Conservation (phyloP, 257 asterid genomes). For the Nicotiana otophora region DNA sequence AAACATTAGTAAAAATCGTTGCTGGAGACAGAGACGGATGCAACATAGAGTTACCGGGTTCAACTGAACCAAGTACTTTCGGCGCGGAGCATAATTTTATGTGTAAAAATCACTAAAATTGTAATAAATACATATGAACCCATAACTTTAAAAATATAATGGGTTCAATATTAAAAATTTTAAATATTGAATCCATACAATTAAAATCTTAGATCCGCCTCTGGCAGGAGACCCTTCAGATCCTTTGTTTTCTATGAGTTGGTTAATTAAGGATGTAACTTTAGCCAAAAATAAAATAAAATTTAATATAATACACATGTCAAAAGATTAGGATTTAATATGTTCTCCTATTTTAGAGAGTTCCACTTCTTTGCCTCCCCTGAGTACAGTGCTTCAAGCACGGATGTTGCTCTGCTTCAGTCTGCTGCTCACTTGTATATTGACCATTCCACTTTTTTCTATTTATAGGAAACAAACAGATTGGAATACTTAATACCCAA, state of each 20-base stretch:
- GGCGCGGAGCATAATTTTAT: too few relatives aligned
- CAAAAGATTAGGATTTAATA: not conserved
- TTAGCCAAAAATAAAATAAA: not conserved
- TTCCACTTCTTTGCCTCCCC: not conserved
- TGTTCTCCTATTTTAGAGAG: not conserved
- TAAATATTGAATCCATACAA: too few relatives aligned
- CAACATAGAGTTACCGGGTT: too few relatives aligned
- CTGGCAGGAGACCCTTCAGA: not conserved
- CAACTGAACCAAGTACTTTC: too few relatives aligned
- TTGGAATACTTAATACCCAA: constrained; percentile 30
- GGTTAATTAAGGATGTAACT: not conserved
- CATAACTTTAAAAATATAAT: too few relatives aligned
- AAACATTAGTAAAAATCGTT: not conserved
- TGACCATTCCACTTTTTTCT: not conserved
- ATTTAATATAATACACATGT: not conserved
- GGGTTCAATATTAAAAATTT: too few relatives aligned
- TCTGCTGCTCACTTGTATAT: not conserved
- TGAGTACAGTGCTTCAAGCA: not conserved
- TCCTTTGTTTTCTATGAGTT: not conserved
- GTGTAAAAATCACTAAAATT: too few relatives aligned
- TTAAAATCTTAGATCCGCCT: too few relatives aligned
- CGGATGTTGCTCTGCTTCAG: not conserved
- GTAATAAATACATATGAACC: too few relatives aligned
- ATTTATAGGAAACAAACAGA: constrained; percentile 23
- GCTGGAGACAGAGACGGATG: not conserved